phyloP scores from a whole-genome alignment of 345 rosid species.

The Eucalyptus pumila region DNA sequence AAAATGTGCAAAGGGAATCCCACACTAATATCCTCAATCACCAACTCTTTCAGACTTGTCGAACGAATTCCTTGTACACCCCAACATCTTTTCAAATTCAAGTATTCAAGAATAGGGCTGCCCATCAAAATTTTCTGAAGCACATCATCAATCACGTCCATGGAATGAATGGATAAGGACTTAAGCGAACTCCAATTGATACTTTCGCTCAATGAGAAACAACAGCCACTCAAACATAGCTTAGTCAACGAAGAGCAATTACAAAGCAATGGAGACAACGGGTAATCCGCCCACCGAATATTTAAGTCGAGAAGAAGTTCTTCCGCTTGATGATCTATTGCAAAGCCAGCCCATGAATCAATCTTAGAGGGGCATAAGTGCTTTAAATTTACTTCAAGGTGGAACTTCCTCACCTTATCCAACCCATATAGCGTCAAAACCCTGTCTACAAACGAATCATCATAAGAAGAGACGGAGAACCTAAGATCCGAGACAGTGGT shows the following conservation, averaged over 20 bases:
- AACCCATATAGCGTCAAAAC: not conserved
- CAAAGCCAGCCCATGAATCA: not conserved
- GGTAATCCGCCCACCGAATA: rapidly evolving
- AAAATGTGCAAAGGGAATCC: not conserved
- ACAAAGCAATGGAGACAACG: not conserved
- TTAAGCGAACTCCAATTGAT: not conserved
- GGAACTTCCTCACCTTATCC: not conserved
- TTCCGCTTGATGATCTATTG: not conserved
- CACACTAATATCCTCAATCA: not conserved
- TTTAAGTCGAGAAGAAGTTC: not conserved
- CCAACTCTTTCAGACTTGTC: not conserved
- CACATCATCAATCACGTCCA: not conserved
- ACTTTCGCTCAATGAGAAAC: not conserved
- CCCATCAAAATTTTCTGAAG: not conserved
- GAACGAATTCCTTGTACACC: not conserved
- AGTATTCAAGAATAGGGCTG: not conserved
- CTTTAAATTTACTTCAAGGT: not conserved
- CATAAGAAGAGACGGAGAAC: not conserved
- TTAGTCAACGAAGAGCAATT: not conserved
- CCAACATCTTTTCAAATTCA: not conserved
- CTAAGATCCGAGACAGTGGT: not conserved
- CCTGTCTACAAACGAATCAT: not conserved
- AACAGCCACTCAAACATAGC: not conserved
- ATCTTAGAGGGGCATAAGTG: not conserved
- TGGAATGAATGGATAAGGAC: not conserved